Evolutionary conservation across 306 rosid species (phyloP).

Genomic region (Trifolium pratense): DNA sequence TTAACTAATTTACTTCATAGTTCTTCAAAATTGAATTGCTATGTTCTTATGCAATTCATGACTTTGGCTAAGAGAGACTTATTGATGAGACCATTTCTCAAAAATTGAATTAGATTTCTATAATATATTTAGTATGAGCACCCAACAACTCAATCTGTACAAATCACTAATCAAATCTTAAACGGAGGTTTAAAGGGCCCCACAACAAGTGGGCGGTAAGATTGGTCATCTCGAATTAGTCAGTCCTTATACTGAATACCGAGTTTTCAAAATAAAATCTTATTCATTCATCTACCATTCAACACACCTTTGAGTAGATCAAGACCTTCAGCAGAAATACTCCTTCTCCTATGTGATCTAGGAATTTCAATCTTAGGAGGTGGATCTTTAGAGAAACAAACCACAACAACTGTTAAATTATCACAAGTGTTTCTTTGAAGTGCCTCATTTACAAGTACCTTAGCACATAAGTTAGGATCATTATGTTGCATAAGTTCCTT

Average conservation of each 20-base stretch:
- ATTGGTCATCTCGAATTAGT: too few species aligned
- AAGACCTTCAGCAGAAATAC: slow-evolving; percentile 76
- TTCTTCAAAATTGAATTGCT: neutral
- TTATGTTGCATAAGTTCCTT: slow-evolving; percentile 68
- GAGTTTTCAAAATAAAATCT: too few species aligned
- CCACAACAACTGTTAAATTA: slow-evolving; percentile 65
- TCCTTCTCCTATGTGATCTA: slow-evolving; percentile 64
- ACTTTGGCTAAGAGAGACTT: slow-evolving; percentile 34
- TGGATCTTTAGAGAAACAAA: slow-evolving; percentile 67
- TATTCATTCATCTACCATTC: slow-evolving; percentile 47
- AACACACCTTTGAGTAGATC: slow-evolving; percentile 76
- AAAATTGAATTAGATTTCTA: slow-evolving; percentile 10
- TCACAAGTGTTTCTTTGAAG: slow-evolving; percentile 72
- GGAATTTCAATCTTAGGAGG: slow-evolving; percentile 68
- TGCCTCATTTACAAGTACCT: slow-evolving; percentile 63
- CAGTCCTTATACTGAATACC: too few species aligned
- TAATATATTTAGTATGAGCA: slow-evolving; percentile 14
- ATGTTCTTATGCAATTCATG: slow-evolving; percentile 18
- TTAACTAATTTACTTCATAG: slow-evolving; percentile 20
- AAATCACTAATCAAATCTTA: slow-evolving; percentile 24
- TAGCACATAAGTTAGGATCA: slow-evolving; percentile 59
- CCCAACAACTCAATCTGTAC: slow-evolving; percentile 43
- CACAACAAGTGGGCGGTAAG: too few species aligned
- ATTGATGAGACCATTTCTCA: slow-evolving; percentile 10
- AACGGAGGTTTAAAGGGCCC: too few species aligned